These are phyloP conservation scores for Boletus coccyginus DNA, from an alignment of 768 basidiomycete genomes.

Conservation along the genomic window DNA sequence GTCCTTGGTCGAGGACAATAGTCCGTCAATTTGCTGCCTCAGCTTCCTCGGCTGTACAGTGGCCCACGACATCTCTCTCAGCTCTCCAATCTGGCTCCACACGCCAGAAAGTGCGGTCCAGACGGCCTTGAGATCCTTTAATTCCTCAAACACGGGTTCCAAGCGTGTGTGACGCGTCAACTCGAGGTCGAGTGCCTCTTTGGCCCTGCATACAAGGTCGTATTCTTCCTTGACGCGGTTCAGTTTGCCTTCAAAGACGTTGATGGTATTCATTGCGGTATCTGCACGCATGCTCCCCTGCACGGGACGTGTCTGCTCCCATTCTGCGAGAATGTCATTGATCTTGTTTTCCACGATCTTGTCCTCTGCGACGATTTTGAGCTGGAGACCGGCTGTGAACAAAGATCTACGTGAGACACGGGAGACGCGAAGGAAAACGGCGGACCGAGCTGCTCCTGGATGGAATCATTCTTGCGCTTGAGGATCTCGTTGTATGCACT, in stretches of 20 bases:
- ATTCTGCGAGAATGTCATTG: conserved; percentile 83
- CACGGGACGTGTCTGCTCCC: conserved; percentile 95
- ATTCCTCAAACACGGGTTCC: conserved; percentile 91
- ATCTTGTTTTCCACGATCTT: conserved; percentile 97
- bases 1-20: conserved; percentile 91
- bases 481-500: conserved; percentile 97
- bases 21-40: conserved; percentile 88
- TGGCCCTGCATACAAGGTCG: conserved; percentile 92
- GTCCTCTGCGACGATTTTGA: conserved; percentile 99
- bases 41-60: conserved; percentile 93
- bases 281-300: conserved; percentile 97
- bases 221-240: conserved; percentile 91
- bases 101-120: conserved; percentile 99
- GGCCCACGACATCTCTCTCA: conserved; percentile 87
- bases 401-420: conserved; percentile 1
- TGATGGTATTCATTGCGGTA: conserved; percentile 93
- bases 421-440: conserved; percentile 3
- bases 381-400: conserved; percentile 82
- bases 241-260: conserved; percentile 90
- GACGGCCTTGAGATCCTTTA: conserved; percentile 94
- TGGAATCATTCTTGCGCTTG: conserved; percentile 96
- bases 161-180: conserved; percentile 85
- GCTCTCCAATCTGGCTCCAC: conserved; percentile 89
- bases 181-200: conserved; percentile 95
- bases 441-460: conserved; percentile 95